Percentiles rank a stretch among this genome's conserved stretches.
These are phyloP conservation scores for Daldinia loculata DNA, from an alignment of 495 filamentous ascomycete genomes.

Conservation along the genomic window DNA sequence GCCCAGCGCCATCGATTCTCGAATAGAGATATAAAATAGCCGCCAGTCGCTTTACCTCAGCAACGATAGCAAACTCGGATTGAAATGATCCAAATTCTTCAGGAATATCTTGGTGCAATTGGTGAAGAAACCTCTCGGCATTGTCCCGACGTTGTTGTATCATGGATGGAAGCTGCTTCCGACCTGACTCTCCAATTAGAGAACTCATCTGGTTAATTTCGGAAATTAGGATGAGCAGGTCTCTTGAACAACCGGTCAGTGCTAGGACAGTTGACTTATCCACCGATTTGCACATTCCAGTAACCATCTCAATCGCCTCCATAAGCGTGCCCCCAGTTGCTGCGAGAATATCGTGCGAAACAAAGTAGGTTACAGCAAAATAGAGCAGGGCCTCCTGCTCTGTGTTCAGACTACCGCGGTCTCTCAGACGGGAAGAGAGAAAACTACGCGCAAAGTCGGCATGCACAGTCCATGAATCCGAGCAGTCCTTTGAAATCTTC, in stretches of 20 bases:
- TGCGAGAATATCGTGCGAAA: constrained; percentile 36
- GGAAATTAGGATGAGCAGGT: constrained; percentile 32
- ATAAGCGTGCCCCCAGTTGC: constrained; percentile 29
- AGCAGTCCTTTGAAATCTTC: constrained; percentile 36
- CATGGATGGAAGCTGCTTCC: constrained; percentile 3
- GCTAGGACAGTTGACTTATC: constrained; percentile 24
- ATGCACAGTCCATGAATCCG: constrained; percentile 35
- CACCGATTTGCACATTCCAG: constrained; percentile 29
- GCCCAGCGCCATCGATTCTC: constrained; percentile 24
- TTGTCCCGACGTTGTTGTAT: constrained; percentile 32
- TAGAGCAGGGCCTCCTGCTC: constrained; percentile 34
- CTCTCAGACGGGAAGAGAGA: constrained; percentile 24
- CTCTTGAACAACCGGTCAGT: constrained; percentile 30
- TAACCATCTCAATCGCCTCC: constrained; percentile 29
- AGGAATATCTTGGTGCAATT: constrained; percentile 27
- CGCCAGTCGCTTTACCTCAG: constrained; percentile 33
- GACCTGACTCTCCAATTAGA: constrained; percentile 1
- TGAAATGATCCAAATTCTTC: constrained; percentile 21
- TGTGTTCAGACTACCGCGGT: constrained; percentile 14
- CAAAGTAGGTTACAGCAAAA: constrained; percentile 38
- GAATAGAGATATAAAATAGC: constrained; percentile 36
- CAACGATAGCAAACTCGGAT: constrained; percentile 26
- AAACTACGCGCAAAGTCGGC: constrained; percentile 31
- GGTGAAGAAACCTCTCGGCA: constrained; percentile 29
- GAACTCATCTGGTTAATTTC: constrained; percentile 35